Percentiles rank a stretch among this genome's conserved stretches.
These are phyloP conservation scores for Paradendryphiella salina DNA, from an alignment of 2,329 filamentous ascomycete genomes.

Conservation along the genomic window DNA sequence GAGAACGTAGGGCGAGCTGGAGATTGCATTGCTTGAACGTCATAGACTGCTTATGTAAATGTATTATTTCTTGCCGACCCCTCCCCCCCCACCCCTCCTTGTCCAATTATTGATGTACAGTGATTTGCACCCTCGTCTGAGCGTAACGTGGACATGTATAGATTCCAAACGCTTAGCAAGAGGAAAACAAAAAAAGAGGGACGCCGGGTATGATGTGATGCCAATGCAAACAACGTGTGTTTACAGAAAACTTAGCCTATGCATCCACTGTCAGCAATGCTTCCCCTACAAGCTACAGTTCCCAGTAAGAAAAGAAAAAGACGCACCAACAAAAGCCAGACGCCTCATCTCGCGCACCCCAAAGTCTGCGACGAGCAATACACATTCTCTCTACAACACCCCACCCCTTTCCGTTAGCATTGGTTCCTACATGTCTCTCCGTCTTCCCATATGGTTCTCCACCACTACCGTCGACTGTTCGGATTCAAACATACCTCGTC, in stretches of 20 bases:
- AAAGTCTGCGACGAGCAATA: conserved; percentile 35
- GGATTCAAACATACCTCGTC: conserved; percentile 39
- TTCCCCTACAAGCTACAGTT: background rate
- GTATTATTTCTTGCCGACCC: no score
- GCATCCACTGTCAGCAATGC: background rate
- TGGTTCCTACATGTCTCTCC: background rate
- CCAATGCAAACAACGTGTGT: background rate
- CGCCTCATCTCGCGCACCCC: conserved; percentile 28
- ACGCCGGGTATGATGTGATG: conserved; percentile 3
- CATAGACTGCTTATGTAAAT: background rate
- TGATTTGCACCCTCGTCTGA: no score
- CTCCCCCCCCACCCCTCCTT: no score
- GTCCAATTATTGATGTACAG: no score
- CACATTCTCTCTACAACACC: conserved; percentile 35
- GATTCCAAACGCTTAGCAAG: background rate
- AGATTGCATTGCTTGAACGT: background rate
- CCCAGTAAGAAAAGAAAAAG: background rate
- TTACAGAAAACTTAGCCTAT: background rate
- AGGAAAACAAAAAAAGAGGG: background rate
- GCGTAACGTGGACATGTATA: no score
- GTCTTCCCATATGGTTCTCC: background rate
- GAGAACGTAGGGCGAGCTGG: no score
- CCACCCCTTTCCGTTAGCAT: background rate
- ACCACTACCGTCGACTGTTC: background rate
- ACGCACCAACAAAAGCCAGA: background rate